Evolutionary conservation across 495 filamentous ascomycete genomes (phyloP).

Genomic region (Pseudomonodictys pantanalensis): DNA sequence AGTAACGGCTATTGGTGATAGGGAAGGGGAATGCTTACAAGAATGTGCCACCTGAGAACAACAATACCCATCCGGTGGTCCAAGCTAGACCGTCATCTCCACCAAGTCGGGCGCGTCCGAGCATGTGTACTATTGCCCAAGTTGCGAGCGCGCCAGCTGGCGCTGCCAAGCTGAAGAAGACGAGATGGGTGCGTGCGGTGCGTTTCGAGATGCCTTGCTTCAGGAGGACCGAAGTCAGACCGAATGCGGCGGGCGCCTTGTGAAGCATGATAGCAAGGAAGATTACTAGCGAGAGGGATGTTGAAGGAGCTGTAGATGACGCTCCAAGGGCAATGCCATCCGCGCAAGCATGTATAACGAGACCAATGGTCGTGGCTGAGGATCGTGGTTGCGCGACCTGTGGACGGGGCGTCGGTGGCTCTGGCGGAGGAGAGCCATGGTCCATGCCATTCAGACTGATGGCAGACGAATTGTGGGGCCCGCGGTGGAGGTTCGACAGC

Average conservation of each 20-base stretch:
- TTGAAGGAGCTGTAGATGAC: conserved; percentile 61
- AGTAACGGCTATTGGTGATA: not conserved
- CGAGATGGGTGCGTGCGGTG: conserved; percentile 75
- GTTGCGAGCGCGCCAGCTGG: conserved; percentile 82
- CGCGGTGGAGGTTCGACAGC: conserved; percentile 68
- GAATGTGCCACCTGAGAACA: conserved; percentile 95
- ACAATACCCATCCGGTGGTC: conserved; percentile 87
- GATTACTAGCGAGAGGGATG: conserved; percentile 76
- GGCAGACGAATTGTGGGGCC: conserved; percentile 48
- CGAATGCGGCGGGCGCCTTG: conserved; percentile 95
- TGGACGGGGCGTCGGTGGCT: conserved; percentile 17
- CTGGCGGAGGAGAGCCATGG: conserved; percentile 47
- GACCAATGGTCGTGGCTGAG: conserved; percentile 74
- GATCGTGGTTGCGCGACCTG: conserved; percentile 39
- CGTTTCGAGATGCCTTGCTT: conserved; percentile 87
- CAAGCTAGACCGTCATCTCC: conserved; percentile 60
- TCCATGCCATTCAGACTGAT: conserved; percentile 33
- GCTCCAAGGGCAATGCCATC: conserved; percentile 95
- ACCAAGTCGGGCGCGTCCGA: conserved; percentile 52
- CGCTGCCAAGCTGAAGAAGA: conserved; percentile 88
- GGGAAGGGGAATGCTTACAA: conserved; percentile 58
- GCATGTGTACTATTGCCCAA: conserved; percentile 69
- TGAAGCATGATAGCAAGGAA: conserved; percentile 97
- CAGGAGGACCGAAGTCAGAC: conserved; percentile 80
- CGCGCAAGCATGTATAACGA: conserved; percentile 96